A percentile compares a stretch with the other conserved stretches of the same genome.
Evolutionary conservation across 441 rosid genomes (phyloP).

Genomic region (Capsella rubella): DNA sequence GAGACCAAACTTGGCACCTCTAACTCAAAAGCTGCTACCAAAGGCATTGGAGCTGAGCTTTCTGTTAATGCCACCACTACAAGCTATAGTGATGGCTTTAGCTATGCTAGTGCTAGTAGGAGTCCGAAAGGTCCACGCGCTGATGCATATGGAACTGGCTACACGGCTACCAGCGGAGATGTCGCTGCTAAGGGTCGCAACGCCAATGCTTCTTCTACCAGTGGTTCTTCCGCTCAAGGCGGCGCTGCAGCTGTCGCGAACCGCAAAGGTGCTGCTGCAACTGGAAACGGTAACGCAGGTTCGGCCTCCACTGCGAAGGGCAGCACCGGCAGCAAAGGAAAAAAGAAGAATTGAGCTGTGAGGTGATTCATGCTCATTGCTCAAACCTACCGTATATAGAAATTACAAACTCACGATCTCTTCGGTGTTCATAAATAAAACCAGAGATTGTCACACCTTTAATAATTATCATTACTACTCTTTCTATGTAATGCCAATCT

Average conservation of each 20-base stretch:
- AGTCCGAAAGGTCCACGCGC: neutral
- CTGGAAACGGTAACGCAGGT: neutral
- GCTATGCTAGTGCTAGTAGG: neutral
- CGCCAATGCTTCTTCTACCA: neutral
- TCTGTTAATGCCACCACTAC: fast-evolving
- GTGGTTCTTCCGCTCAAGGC: neutral
- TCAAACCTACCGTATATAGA: neutral
- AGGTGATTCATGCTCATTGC: neutral
- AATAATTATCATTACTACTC: neutral
- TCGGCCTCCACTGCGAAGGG: neutral
- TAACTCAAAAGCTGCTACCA: slow-evolving; percentile 8
- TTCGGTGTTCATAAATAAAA: too few species aligned
- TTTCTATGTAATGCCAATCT: neutral
- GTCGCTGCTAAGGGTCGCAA: neutral
- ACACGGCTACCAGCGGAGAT: neutral
- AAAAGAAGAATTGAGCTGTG: neutral
- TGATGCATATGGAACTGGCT: neutral
- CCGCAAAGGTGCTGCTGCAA: neutral
- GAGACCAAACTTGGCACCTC: slow-evolving; percentile 14
- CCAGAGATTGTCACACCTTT: too few species aligned
- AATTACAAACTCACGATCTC: neutral
- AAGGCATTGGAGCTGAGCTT: slow-evolving; percentile 19
- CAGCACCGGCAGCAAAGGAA: neutral
- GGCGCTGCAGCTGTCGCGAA: neutral
- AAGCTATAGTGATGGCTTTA: fast-evolving